phyloP scores from a whole-genome alignment of 805 yeast species.

The Schizosaccharomyces osmophilus region DNA sequence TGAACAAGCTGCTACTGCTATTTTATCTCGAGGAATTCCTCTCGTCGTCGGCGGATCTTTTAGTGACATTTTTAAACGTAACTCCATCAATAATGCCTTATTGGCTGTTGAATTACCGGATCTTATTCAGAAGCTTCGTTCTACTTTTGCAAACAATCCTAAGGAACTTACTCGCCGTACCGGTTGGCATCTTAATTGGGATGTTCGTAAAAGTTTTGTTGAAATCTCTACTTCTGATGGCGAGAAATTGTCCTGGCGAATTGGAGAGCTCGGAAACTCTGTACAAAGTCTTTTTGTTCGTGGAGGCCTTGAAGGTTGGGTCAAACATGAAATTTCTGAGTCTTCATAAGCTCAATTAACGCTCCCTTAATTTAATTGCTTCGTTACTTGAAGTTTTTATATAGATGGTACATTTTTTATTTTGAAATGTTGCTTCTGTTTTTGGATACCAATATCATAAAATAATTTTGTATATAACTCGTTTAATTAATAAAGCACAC shows the following conservation, averaged over 20 bases:
- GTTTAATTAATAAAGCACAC: no score
- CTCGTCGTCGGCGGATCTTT: conserved; percentile 91
- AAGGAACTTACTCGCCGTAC: conserved; percentile 79
- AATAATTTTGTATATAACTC: no score
- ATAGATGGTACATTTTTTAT: not conserved
- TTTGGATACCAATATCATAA: no score
- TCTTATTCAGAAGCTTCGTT: conserved; percentile 52
- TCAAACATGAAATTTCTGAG: conserved; percentile 18
- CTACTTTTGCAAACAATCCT: conserved; percentile 27
- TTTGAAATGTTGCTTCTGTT: no score
- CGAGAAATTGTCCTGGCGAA: conserved; percentile 19
- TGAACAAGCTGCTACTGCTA: conserved; percentile 98
- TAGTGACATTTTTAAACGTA: conserved; percentile 88
- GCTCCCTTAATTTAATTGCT: not conserved
- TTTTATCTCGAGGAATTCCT: conserved; percentile 77
- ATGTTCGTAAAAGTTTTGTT: conserved; percentile 64
- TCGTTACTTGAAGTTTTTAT: not conserved
- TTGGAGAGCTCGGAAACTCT: conserved; percentile 86
- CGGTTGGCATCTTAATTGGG: conserved; percentile 82
- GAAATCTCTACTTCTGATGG: conserved; percentile 33
- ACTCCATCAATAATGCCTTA: conserved; percentile 87
- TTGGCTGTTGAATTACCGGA: conserved; percentile 84
- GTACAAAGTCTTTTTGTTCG: conserved; percentile 88
- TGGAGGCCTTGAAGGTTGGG: conserved; percentile 98
- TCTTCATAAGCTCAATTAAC: not conserved